A percentile compares a stretch with the other conserved stretches of the same genome.
Evolutionary conservation across 345 rosid genomes (phyloP).

Genomic region (Euclidium syriacum): DNA sequence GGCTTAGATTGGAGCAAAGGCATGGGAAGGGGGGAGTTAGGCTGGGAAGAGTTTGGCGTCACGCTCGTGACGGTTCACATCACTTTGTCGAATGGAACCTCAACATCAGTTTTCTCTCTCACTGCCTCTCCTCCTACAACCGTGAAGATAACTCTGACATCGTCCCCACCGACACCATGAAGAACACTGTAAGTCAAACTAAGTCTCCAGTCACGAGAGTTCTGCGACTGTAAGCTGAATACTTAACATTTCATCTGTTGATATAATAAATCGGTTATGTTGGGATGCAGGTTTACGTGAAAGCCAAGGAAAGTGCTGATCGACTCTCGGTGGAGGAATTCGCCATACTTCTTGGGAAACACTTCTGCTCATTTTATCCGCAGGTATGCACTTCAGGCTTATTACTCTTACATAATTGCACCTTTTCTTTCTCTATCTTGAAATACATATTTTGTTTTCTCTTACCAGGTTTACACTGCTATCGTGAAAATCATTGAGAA

Average conservation of each 20-base stretch:
- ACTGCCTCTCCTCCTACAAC: constrained; percentile 61
- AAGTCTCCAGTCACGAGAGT: no score
- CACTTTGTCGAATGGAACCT: constrained; percentile 82
- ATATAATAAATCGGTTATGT: not conserved
- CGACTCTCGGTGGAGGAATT: constrained; percentile 75
- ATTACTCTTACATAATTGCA: not conserved
- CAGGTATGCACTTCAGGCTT: constrained; percentile 52
- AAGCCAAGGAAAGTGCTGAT: constrained; percentile 73
- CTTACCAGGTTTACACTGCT: constrained; percentile 62
- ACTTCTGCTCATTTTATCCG: constrained; percentile 64
- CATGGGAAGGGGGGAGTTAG: constrained; percentile 87
- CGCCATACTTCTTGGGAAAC: constrained; percentile 72
- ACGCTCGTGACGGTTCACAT: constrained; percentile 43
- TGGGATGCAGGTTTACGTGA: constrained; percentile 64
- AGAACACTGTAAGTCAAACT: constrained; percentile 68
- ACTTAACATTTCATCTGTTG: no score
- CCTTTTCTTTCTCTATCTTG: not conserved
- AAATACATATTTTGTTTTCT: not conserved
- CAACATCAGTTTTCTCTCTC: constrained; percentile 64
- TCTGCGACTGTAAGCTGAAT: no score
- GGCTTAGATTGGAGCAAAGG: constrained; percentile 66
- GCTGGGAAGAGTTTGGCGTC: constrained; percentile 83
- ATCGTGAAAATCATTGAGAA: constrained; percentile 73
- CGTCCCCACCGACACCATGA: constrained; percentile 96
- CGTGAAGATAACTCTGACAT: constrained; percentile 72